A percentile compares a stretch with the other conserved stretches of the same genome.
Evolutionary conservation across 805 yeast species (phyloP).

Genomic region (Gaillardinia entomophila): DNA sequence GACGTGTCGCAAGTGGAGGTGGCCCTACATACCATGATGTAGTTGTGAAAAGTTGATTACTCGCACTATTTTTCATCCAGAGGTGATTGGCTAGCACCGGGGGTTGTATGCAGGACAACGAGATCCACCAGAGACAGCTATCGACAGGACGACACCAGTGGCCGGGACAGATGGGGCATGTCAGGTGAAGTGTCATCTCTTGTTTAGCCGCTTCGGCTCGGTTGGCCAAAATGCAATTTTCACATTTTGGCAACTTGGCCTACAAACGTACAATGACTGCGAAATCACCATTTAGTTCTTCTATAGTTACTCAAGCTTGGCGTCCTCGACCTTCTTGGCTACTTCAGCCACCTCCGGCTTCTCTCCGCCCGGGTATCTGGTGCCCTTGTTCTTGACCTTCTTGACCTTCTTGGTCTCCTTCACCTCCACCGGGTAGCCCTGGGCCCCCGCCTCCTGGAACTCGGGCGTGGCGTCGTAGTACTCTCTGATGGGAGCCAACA

Average conservation of each 20-base stretch:
- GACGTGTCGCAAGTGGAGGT: too few species aligned
- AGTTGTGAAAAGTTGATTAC: constrained; percentile 1
- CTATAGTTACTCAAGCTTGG: constrained; percentile 26
- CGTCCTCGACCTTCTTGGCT: constrained; percentile 32
- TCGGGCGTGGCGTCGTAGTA: constrained; percentile 58
- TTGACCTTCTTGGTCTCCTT: constrained; percentile 60
- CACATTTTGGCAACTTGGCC: too few species aligned
- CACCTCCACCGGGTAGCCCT: constrained; percentile 80
- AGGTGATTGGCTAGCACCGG: constrained; percentile 14
- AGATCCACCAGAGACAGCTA: not conserved
- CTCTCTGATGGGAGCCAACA: constrained; percentile 80
- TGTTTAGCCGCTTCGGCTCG: too few species aligned
- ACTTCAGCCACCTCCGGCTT: constrained; percentile 21
- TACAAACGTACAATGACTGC: too few species aligned
- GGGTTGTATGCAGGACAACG: constrained; percentile 1
- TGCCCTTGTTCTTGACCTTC: constrained; percentile 82
- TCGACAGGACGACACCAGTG: not conserved
- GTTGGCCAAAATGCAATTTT: too few species aligned
- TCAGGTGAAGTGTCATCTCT: not conserved
- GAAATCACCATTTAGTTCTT: too few species aligned
- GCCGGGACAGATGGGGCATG: not conserved
- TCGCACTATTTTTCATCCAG: constrained; percentile 9
- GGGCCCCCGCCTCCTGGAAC: constrained; percentile 65
- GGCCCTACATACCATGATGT: not conserved
- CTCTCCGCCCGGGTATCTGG: constrained; percentile 74